Evolutionary conservation across 176 grass and related monocot genomes (phyloP).

Genomic region (Musa beccarii): DNA sequence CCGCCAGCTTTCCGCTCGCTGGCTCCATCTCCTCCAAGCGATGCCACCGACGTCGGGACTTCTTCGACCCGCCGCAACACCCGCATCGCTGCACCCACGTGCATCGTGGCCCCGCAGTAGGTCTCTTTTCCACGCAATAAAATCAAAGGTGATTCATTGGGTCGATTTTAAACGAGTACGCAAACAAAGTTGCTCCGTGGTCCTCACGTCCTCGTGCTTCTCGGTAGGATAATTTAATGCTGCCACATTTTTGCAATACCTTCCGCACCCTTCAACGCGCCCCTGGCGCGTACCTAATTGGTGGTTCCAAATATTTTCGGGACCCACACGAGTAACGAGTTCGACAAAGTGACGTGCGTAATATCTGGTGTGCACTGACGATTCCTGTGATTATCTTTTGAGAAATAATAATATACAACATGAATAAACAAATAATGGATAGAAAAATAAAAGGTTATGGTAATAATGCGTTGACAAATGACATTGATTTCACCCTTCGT

Average conservation of each 20-base stretch:
- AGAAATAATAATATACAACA: too few species aligned
- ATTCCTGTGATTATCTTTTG: too few species aligned
- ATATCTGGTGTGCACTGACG: too few species aligned
- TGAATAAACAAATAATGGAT: too few species aligned
- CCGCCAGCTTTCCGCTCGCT: neutral
- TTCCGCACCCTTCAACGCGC: neutral
- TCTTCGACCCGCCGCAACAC: neutral
- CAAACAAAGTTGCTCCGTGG: neutral
- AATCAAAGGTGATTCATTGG: neutral
- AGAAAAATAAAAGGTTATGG: too few species aligned
- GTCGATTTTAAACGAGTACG: fast-evolving
- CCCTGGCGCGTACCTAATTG: neutral
- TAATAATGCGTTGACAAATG: neutral
- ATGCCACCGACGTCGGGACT: neutral
- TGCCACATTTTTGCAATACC: neutral
- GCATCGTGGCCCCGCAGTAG: neutral
- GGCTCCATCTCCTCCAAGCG: neutral
- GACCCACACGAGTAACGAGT: neutral
- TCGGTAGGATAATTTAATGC: neutral
- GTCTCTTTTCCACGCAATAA: neutral
- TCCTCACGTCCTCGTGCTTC: neutral
- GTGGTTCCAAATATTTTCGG: neutral
- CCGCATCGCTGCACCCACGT: neutral
- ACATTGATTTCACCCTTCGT: neutral
- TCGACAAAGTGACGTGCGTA: too few species aligned